A percentile compares a stretch with the other conserved stretches of the same genome.
phyloP scores from a whole-genome alignment of 2,329 filamentous ascomycete genomes.

The Ophiocordyceps camponoti-floridani region DNA sequence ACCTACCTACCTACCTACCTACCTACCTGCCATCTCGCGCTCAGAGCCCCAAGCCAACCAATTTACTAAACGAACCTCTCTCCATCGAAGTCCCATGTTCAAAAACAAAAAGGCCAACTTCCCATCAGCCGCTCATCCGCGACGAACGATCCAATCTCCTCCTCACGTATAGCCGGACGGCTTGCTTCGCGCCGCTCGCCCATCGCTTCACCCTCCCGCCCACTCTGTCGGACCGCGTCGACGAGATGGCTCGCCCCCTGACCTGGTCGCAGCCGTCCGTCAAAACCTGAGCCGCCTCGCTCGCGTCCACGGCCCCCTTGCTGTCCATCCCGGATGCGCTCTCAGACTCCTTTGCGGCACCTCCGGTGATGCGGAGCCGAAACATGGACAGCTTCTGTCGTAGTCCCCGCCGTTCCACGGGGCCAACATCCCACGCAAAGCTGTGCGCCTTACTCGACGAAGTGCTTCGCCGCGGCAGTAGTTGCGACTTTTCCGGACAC shows the following conservation, averaged over 20 bases:
- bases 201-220: conserved; percentile 14
- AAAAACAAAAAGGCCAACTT: conserved; percentile 1
- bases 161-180: conserved; percentile 14
- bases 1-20: background rate
- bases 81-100: conserved; percentile 2
- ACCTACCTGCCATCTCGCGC: background rate
- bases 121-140: conserved; percentile 4
- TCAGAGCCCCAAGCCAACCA: too few relatives aligned
- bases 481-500: conserved; percentile 5
- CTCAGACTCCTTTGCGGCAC: conserved; percentile 4
- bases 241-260: conserved; percentile 2
- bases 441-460: conserved; percentile 4
- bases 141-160: conserved; percentile 14
- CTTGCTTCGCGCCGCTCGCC: conserved; percentile 14
- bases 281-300: background rate
- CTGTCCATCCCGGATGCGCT: conserved; percentile 2
- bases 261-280: background rate
- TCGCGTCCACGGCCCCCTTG: background rate
- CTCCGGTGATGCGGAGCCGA: conserved; percentile 7
- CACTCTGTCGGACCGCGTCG: conserved; percentile 6
- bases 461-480: conserved; percentile 2
- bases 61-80: background rate
- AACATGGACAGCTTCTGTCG: conserved; percentile 14
- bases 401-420: conserved; percentile 4
- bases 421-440: conserved; percentile 1